Evolutionary conservation across 1,139 yeast species (phyloP).

Genomic region (Barnettozyma hawaiiensis): DNA sequence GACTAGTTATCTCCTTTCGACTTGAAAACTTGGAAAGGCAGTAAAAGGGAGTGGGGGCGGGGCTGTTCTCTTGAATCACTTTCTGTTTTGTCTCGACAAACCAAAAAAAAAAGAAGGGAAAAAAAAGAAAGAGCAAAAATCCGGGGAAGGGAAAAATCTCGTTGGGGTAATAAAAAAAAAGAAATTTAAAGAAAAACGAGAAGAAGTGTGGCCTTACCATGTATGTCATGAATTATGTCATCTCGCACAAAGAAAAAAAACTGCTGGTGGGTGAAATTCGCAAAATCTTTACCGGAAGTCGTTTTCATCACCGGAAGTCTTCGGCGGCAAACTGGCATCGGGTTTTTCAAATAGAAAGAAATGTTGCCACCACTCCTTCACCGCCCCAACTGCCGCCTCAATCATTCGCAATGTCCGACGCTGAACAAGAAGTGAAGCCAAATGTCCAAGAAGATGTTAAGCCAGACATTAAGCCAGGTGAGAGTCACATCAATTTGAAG

Average conservation of each 20-base stretch:
- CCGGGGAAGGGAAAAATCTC: slow-evolving; percentile 9
- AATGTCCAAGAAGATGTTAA: slow-evolving; percentile 33
- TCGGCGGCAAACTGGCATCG: not conserved
- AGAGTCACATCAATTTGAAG: slow-evolving; percentile 82
- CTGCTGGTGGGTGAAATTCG: no score
- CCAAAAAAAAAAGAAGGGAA: not conserved
- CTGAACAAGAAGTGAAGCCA: slow-evolving; percentile 31
- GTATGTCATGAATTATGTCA: not conserved
- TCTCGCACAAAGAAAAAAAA: no score
- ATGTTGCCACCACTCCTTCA: not conserved
- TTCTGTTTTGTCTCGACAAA: not conserved
- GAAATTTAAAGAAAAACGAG: not conserved
- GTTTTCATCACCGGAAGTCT: no score
- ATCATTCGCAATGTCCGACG: slow-evolving; percentile 27
- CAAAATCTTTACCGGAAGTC: no score
- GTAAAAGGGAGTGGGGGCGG: not conserved
- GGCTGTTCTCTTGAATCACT: not conserved
- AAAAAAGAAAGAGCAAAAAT: slow-evolving; percentile 3
- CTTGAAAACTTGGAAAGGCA: not conserved
- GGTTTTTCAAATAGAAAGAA: not conserved
- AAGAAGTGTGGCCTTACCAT: not conserved
- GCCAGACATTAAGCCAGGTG: slow-evolving; percentile 55
- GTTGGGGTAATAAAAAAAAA: slow-evolving; percentile 1
- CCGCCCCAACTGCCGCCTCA: not conserved
- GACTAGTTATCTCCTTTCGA: not conserved